Conservation (phyloP, 371 early-diverging fungal species). For the Synchytrium microbalum region DNA sequence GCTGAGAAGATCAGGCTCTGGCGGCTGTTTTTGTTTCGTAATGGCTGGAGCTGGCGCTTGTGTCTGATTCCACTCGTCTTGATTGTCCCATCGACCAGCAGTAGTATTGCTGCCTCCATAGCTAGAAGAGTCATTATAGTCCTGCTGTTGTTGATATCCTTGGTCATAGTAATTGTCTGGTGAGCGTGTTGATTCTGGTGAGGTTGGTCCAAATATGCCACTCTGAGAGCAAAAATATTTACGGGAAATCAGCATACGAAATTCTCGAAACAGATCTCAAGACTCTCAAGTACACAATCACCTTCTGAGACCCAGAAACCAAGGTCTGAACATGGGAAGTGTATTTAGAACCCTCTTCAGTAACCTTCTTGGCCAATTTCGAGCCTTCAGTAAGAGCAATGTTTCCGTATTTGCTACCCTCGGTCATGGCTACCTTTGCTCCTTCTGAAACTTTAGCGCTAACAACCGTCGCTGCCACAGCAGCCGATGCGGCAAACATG, state of each 20-base stretch:
- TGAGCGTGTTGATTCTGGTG: neutral
- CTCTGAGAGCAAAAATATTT: no score
- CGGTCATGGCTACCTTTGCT: neutral
- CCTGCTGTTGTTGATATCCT: neutral
- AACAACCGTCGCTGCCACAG: neutral
- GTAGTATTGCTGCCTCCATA: neutral
- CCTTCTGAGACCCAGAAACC: neutral
- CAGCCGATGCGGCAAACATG: constrained; percentile 1
- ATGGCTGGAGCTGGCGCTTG: neutral
- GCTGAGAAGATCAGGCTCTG: neutral
- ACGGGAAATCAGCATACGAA: neutral
- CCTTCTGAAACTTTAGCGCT: neutral
- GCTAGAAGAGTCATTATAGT: neutral
- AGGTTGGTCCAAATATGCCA: neutral
- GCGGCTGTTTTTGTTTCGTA: neutral
- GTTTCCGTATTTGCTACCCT: neutral
- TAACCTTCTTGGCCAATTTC: neutral
- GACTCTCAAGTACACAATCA: neutral
- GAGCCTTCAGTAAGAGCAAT: neutral
- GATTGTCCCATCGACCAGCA: neutral
- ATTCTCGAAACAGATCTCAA: neutral
- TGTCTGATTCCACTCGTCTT: neutral
- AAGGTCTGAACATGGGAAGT: neutral
- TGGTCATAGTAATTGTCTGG: neutral
- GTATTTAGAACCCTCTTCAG: neutral